Evolutionary conservation across 1,139 yeast genomes (phyloP).

Genomic region (Protomyces inouyei): DNA sequence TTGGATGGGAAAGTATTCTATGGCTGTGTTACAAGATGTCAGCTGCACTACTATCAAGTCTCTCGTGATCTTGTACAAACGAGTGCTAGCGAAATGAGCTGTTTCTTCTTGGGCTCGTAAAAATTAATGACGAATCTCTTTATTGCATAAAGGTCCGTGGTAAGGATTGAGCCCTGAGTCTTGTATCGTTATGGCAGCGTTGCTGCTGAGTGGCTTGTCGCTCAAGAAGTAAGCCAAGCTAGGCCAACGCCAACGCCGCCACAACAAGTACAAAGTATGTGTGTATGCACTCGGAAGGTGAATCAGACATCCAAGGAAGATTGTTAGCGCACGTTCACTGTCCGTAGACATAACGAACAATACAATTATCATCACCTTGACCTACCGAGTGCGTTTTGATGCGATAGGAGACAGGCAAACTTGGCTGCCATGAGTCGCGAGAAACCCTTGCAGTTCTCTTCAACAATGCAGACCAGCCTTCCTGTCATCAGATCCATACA

Average conservation of each 20-base stretch:
- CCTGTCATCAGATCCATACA: too few species aligned
- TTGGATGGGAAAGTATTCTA: too few species aligned
- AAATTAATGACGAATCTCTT: not conserved
- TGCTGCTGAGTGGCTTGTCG: not conserved
- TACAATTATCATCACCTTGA: not conserved
- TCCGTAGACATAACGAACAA: conserved; percentile 2
- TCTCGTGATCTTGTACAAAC: not conserved
- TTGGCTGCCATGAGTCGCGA: too few species aligned
- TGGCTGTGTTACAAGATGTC: not conserved
- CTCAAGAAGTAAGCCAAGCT: not conserved
- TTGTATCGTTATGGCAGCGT: not conserved
- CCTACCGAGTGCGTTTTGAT: not conserved
- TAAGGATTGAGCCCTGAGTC: not conserved
- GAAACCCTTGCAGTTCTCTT: too few species aligned
- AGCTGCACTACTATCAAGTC: conserved; percentile 1
- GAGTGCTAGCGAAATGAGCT: not conserved
- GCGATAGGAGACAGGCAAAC: too few species aligned
- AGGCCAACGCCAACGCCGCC: not conserved
- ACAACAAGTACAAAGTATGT: not conserved
- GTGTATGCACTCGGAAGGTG: not conserved
- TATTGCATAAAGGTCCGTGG: conserved; percentile 1
- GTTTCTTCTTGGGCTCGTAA: not conserved
- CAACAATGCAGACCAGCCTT: too few species aligned
- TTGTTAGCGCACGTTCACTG: conserved; percentile 3
- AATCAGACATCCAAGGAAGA: conserved; percentile 2